Conservation (phyloP, 2,329 filamentous ascomycete genomes). For the Pseudogymnoascus sp. region DNA sequence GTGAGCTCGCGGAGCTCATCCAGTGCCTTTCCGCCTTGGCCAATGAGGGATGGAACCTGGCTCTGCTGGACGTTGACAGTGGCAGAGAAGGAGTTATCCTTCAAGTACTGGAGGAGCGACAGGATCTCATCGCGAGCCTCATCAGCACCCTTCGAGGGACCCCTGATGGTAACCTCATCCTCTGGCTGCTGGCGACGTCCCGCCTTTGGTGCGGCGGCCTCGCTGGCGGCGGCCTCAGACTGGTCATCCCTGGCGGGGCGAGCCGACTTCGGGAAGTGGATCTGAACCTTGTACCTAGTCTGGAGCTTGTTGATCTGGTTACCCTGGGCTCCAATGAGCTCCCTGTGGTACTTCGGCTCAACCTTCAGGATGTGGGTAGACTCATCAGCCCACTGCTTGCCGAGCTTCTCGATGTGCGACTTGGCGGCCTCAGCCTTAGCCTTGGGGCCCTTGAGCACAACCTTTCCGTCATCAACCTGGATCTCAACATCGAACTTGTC, state of each 20-base stretch:
- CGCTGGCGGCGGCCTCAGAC: conserved; percentile 61
- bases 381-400: conserved; percentile 83
- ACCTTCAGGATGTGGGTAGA: conserved; percentile 81
- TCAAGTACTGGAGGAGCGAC: conserved; percentile 78
- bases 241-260: conserved; percentile 64
- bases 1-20: conserved; percentile 79
- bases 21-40: conserved; percentile 81
- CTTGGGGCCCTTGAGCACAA: conserved; percentile 91
- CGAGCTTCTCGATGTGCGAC: conserved; percentile 69
- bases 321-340: conserved; percentile 84
- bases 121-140: conserved; percentile 86
- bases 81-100: conserved; percentile 76
- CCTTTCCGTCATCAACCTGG: conserved; percentile 87
- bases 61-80: conserved; percentile 80
- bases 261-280: conserved; percentile 75
- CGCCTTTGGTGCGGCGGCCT: conserved; percentile 51
- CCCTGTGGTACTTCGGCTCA: conserved; percentile 86
- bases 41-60: conserved; percentile 90
- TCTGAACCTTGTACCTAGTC: conserved; percentile 84
- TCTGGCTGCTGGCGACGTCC: conserved; percentile 63
- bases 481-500: conserved; percentile 66
- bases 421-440: conserved; percentile 87
- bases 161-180: conserved; percentile 86
- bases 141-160: conserved; percentile 87
- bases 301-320: conserved; percentile 86